Evolutionary conservation across 1,139 yeast species (phyloP).

Genomic region (Keqinozyma sinolaborantium): DNA sequence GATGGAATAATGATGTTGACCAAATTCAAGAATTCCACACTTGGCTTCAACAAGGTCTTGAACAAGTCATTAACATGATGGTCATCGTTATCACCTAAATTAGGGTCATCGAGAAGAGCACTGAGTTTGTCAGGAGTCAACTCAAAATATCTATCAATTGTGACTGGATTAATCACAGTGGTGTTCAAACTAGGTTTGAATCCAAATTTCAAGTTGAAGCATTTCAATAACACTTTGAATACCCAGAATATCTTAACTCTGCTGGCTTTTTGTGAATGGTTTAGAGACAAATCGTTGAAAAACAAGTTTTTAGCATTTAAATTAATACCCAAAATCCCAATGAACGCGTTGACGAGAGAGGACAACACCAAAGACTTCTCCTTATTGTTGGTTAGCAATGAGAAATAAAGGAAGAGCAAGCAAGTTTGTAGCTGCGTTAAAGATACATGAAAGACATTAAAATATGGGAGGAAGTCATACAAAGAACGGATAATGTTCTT

Average conservation of each 20-base stretch:
- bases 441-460: slow-evolving; percentile 44
- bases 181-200: slow-evolving; percentile 47
- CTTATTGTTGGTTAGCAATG: slow-evolving; percentile 44
- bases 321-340: slow-evolving; percentile 47
- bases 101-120: slow-evolving; percentile 22
- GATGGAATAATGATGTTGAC: slow-evolving; percentile 48
- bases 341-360: slow-evolving; percentile 41
- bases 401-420: slow-evolving; percentile 38
- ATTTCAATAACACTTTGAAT: slow-evolving; percentile 48
- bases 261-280: slow-evolving; percentile 37
- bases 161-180: slow-evolving; percentile 48
- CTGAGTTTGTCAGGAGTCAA: slow-evolving; percentile 46
- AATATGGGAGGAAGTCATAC: slow-evolving; percentile 45
- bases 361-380: slow-evolving; percentile 43
- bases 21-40: slow-evolving; percentile 43
- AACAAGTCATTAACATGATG: slow-evolving; percentile 30
- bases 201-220: slow-evolving; percentile 50
- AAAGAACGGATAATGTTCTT: slow-evolving; percentile 29
- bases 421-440: slow-evolving; percentile 41
- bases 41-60: slow-evolving; percentile 37
- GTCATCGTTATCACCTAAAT: slow-evolving; percentile 7
- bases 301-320: slow-evolving; percentile 43
- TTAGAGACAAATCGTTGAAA: slow-evolving; percentile 42
- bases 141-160: slow-evolving; percentile 45
- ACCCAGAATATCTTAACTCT: slow-evolving; percentile 63